A percentile compares a stretch with the other conserved stretches of the same genome.
Evolutionary conservation across 768 basidiomycete species (phyloP).

Genomic region (Kwoniella botswanensis): DNA sequence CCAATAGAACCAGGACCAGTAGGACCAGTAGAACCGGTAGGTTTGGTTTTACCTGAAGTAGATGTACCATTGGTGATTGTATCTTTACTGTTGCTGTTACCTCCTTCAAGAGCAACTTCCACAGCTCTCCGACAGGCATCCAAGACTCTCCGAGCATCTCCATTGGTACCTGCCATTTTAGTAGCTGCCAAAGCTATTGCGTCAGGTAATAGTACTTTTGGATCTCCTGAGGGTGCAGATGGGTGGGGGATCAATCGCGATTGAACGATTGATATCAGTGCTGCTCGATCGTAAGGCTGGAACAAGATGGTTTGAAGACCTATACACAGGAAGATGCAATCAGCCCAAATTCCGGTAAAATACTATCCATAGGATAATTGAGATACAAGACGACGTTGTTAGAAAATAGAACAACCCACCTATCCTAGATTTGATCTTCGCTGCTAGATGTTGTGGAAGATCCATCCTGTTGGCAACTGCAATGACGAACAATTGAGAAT

Average conservation of each 20-base stretch:
- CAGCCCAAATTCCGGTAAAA: not conserved
- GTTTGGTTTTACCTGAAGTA: not conserved
- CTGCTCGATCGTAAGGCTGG: conserved; percentile 77
- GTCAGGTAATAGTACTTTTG: conserved; percentile 66
- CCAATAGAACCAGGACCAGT: not conserved
- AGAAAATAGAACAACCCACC: conserved; percentile 63
- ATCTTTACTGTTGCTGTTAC: not conserved
- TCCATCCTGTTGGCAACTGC: conserved; percentile 99
- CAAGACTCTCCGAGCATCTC: conserved; percentile 89
- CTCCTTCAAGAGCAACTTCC: conserved; percentile 66
- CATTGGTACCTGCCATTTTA: conserved; percentile 79
- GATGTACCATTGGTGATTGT: not conserved
- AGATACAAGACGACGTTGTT: not conserved
- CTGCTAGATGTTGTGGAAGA: conserved; percentile 90
- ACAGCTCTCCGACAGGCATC: conserved; percentile 92
- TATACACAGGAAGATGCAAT: conserved; percentile 5
- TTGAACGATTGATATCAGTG: conserved; percentile 80
- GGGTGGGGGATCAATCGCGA: conserved; percentile 69
- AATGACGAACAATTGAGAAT: conserved; percentile 88
- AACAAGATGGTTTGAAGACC: conserved; percentile 63
- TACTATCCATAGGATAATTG: too few relatives aligned
- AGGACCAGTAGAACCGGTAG: not conserved
- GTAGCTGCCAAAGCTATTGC: conserved; percentile 85
- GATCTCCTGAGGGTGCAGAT: conserved; percentile 58
- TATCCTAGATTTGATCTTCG: conserved; percentile 87